phyloP scores from a whole-genome alignment of 768 basidiomycete genomes.

The Rhodotorula graminis region DNA sequence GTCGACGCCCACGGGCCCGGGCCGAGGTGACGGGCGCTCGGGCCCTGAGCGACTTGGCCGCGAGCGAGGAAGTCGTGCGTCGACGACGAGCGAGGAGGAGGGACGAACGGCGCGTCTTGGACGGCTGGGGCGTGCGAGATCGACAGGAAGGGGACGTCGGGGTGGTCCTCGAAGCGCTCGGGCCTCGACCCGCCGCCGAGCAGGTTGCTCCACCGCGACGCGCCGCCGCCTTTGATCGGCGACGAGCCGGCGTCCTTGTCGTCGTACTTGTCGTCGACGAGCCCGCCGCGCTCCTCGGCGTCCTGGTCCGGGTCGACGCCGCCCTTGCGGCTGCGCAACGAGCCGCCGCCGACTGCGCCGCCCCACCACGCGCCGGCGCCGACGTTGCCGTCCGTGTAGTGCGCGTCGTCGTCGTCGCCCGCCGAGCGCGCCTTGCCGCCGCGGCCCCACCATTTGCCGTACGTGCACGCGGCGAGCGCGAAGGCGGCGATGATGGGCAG shows the following conservation, averaged over 20 bases:
- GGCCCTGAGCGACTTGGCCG: background rate
- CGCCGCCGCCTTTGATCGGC: background rate
- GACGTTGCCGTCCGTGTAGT: background rate
- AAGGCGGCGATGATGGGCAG: constrained; percentile 24
- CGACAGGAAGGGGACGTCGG: constrained; percentile 17
- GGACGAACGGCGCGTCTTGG: constrained; percentile 26
- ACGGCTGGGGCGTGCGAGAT: constrained; percentile 22
- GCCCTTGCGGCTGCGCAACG: background rate
- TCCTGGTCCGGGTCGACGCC: background rate
- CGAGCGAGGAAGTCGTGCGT: background rate
- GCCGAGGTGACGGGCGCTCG: background rate
- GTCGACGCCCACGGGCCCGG: background rate
- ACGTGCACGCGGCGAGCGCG: constrained; percentile 17
- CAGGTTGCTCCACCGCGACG: constrained; percentile 4
- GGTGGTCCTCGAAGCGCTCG: background rate
- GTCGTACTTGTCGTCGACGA: constrained; percentile 10
- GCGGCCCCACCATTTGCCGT: constrained; percentile 31
- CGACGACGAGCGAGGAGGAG: constrained; percentile 14
- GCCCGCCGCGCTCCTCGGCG: constrained; percentile 12
- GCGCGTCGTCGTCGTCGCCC: background rate
- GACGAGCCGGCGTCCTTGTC: constrained; percentile 10
- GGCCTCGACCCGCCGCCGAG: background rate
- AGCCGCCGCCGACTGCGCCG: background rate
- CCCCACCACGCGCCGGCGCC: constrained; percentile 1
- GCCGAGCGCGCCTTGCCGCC: background rate